These are phyloP conservation scores for Lotmaria passim DNA, from an alignment of 208 protist species.

Conservation along the genomic window DNA sequence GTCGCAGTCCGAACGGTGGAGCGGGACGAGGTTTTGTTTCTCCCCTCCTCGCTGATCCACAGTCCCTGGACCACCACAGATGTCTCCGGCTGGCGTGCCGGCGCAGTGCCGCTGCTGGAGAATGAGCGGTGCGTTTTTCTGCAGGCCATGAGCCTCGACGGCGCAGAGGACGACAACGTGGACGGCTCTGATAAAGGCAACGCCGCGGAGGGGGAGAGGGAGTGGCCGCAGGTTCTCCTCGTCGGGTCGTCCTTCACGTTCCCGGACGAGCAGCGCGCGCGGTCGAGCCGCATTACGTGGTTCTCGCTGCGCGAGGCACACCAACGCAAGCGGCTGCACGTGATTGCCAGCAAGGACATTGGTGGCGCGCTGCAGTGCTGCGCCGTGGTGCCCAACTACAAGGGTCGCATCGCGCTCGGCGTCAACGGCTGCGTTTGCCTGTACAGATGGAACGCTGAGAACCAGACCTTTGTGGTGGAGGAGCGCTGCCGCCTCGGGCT, in stretches of 20 bases:
- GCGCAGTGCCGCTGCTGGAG: conserved; percentile 56
- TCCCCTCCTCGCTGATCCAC: conserved; percentile 40
- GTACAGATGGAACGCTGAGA: conserved; percentile 68
- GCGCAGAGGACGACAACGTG: conserved; percentile 22
- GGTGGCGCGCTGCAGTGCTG: conserved; percentile 81
- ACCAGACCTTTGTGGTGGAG: conserved; percentile 74
- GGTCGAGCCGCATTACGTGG: conserved; percentile 70
- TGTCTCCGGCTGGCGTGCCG: conserved; percentile 7
- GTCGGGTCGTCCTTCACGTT: conserved; percentile 86
- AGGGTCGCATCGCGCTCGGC: conserved; percentile 73
- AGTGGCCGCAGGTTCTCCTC: conserved; percentile 39
- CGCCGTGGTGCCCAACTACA: conserved; percentile 69
- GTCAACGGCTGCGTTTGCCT: conserved; percentile 76
- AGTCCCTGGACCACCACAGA: conserved; percentile 31
- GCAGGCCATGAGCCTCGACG: conserved; percentile 51
- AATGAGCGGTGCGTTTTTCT: conserved; percentile 88
- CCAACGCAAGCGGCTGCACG: conserved; percentile 18
- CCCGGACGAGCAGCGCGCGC: conserved; percentile 65
- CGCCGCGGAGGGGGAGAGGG: not conserved
- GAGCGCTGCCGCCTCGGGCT: conserved; percentile 67
- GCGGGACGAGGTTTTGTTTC: conserved; percentile 64
- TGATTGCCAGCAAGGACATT: conserved; percentile 58
- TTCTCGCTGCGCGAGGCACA: conserved; percentile 26
- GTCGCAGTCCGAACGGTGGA: conserved; percentile 58
- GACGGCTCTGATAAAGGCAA: conserved; percentile 1